Evolutionary conservation across 108 stramenopile genomes (phyloP).

Genomic region (Pseudonitzschia multistriata): DNA sequence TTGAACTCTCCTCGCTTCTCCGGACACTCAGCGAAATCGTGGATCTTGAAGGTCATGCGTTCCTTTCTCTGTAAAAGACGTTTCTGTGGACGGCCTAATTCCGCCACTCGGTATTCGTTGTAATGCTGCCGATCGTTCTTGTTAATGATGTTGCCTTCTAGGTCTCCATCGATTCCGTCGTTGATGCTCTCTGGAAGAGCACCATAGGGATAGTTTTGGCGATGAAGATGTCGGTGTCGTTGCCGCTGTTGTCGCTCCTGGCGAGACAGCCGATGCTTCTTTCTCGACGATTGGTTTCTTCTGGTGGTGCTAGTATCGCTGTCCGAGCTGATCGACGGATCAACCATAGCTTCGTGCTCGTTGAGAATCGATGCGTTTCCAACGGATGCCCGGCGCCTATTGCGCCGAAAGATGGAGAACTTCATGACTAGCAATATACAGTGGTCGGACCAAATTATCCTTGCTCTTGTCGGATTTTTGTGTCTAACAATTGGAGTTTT

Average conservation of each 20-base stretch:
- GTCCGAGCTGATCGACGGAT: neutral
- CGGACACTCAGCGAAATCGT: neutral
- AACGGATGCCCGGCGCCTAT: neutral
- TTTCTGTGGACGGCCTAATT: neutral
- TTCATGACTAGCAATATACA: too few relatives aligned
- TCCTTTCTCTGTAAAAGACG: conserved; percentile 3
- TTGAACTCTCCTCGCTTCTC: neutral
- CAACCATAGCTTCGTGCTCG: neutral
- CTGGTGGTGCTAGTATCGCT: neutral
- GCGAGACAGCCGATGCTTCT: neutral
- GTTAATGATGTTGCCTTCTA: neutral
- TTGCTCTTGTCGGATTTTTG: too few relatives aligned
- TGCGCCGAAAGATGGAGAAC: neutral
- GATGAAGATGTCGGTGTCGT: neutral
- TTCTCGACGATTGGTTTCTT: neutral
- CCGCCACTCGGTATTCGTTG: conserved; percentile 3
- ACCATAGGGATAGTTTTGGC: neutral
- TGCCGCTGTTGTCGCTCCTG: neutral
- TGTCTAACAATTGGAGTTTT: too few relatives aligned
- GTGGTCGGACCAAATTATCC: too few relatives aligned
- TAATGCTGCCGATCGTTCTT: neutral
- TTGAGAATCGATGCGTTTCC: neutral
- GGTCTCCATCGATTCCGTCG: neutral
- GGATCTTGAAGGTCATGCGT: conserved; percentile 9
- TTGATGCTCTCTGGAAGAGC: neutral